Evolutionary conservation across 805 yeast species (phyloP).

Genomic region (Yamadazyma sp.): DNA sequence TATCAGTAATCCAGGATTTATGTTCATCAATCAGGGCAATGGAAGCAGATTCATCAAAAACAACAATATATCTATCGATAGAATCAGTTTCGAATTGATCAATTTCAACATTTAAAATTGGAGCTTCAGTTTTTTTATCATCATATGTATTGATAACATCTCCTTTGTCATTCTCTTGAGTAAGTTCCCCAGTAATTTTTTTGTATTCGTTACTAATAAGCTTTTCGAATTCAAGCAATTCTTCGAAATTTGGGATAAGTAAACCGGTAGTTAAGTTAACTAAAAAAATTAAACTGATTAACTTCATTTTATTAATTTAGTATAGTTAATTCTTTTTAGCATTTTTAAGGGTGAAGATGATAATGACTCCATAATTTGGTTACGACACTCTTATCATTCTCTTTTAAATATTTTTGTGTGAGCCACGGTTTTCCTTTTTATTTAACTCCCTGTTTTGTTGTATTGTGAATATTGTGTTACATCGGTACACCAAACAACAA

Average conservation of each 20-base stretch:
- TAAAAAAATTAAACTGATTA: background rate
- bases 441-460: too few relatives aligned
- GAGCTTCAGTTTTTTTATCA: conserved; percentile 6
- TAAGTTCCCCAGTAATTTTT: background rate
- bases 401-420: too few relatives aligned
- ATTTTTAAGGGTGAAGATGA: too few relatives aligned
- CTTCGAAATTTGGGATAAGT: conserved; percentile 7
- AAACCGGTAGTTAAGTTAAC: conserved; percentile 2
- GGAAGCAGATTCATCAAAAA: conserved; percentile 63
- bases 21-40: conserved; percentile 57
- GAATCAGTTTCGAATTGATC: conserved; percentile 26
- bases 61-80: conserved; percentile 79
- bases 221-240: background rate
- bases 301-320: background rate
- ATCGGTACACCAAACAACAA: too few relatives aligned
- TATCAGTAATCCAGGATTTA: conserved; percentile 54
- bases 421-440: too few relatives aligned
- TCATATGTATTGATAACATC: too few relatives aligned
- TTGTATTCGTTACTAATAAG: background rate
- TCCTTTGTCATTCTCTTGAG: background rate
- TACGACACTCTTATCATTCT: too few relatives aligned
- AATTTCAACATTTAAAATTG: conserved; percentile 11
- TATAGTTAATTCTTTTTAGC: too few relatives aligned
- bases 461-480: too few relatives aligned
- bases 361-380: too few relatives aligned